phyloP scores from a whole-genome alignment of 2,329 filamentous ascomycete genomes.

The Dothideomycetes sp. region DNA sequence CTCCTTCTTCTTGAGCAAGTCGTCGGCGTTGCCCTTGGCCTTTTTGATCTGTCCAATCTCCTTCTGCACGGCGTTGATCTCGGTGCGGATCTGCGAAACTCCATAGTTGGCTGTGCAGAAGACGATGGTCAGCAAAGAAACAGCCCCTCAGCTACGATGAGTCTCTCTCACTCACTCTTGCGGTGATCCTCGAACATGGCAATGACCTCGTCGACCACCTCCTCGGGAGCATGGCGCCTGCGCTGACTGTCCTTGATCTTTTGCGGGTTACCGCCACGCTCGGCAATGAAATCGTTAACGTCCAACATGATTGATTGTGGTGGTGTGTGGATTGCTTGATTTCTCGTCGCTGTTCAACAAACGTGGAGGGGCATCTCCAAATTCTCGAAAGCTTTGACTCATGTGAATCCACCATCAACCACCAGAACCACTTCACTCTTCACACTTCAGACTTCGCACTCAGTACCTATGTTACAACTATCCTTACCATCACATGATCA shows the following conservation, averaged over 20 bases:
- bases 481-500: too few relatives aligned
- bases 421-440: too few relatives aligned
- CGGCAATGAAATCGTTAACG: slow-evolving; percentile 49
- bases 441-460: too few relatives aligned
- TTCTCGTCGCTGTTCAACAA: too few relatives aligned
- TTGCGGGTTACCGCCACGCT: slow-evolving; percentile 85
- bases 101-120: slow-evolving; percentile 56
- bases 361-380: too few relatives aligned
- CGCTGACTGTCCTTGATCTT: slow-evolving; percentile 87
- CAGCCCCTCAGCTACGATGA: too few relatives aligned
- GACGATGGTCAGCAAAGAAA: slow-evolving; percentile 2
- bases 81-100: slow-evolving; percentile 68
- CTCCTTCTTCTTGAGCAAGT: slow-evolving; percentile 68
- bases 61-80: slow-evolving; percentile 85
- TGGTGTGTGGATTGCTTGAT: too few relatives aligned
- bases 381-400: too few relatives aligned
- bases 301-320: slow-evolving; percentile 28
- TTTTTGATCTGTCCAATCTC: slow-evolving; percentile 89
- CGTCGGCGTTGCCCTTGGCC: slow-evolving; percentile 79
- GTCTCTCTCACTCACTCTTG: slow-evolving; percentile 54
- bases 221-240: slow-evolving; percentile 68
- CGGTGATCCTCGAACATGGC: slow-evolving; percentile 77
- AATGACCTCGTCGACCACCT: slow-evolving; percentile 85
- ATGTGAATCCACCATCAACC: too few relatives aligned
- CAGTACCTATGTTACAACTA: too few relatives aligned